Conservation (phyloP, 331 rosid genomes). For the Acacia pycnantha region DNA sequence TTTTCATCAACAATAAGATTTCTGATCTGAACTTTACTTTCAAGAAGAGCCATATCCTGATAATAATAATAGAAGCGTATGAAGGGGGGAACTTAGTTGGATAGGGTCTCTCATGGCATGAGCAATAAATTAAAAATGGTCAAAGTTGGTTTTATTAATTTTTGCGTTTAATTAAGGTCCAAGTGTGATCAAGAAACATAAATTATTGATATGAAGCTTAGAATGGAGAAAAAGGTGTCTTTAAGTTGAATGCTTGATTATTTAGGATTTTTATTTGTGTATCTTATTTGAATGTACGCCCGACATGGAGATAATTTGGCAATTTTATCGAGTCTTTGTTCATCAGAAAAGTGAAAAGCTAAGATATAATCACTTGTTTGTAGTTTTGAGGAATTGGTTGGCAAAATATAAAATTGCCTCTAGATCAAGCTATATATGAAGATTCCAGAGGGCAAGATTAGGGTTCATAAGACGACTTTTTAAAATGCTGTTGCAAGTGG, state of each 20-base stretch:
- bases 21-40: not conserved
- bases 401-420: not conserved
- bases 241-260: not conserved
- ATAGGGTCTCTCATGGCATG: not conserved
- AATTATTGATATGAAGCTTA: not conserved
- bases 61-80: not conserved
- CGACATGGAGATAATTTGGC: not conserved
- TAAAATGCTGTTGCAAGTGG: not conserved
- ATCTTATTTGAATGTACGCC: not conserved
- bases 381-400: not conserved
- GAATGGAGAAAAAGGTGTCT: not conserved
- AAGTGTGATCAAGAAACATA: not conserved
- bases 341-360: slow-evolving; percentile 7
- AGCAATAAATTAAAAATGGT: slow-evolving; percentile 14
- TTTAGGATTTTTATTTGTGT: not conserved
- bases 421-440: not conserved
- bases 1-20: not conserved
- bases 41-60: not conserved
- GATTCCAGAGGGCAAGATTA: not conserved
- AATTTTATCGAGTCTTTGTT: slow-evolving; percentile 29
- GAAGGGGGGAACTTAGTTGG: not conserved
- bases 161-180: not conserved
- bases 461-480: not conserved
- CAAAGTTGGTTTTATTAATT: not conserved
- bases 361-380: not conserved